Percentiles rank a stretch among this genome's conserved stretches.
phyloP scores from a whole-genome alignment of 108 stramenopile genomes.

The Cyclotella kingstonii region DNA sequence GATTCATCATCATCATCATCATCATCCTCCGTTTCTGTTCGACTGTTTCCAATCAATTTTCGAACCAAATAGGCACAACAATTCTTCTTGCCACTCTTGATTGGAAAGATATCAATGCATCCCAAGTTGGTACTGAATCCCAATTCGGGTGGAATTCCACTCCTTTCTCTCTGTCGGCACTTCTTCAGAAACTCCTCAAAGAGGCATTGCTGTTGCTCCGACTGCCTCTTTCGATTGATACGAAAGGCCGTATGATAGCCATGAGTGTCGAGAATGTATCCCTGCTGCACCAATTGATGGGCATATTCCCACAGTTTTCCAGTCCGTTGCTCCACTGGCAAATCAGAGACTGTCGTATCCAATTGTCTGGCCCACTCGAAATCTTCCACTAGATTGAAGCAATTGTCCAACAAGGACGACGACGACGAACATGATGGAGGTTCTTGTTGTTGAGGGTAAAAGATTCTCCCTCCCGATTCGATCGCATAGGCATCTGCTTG shows the following conservation, averaged over 20 bases:
- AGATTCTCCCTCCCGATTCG: conserved; percentile 81
- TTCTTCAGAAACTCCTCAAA: conserved; percentile 24
- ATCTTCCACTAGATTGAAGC: conserved; percentile 71
- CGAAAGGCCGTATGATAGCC: conserved; percentile 79
- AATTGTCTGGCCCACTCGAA: conserved; percentile 49
- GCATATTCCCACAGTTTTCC: conserved; percentile 70
- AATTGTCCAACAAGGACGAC: no score
- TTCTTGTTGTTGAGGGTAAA: no score
- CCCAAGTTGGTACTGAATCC: conserved; percentile 63
- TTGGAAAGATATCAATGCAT: conserved; percentile 77
- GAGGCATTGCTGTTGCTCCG: conserved; percentile 12
- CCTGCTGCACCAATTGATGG: conserved; percentile 21
- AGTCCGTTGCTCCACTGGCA: conserved; percentile 36
- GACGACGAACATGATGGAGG: no score
- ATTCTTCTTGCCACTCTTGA: conserved; percentile 68
- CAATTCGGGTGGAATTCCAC: conserved; percentile 31
- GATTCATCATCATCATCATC: not conserved
- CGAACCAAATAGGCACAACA: conserved; percentile 61
- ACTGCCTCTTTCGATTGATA: conserved; percentile 68
- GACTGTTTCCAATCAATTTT: conserved; percentile 27
- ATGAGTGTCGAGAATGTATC: conserved; percentile 55
- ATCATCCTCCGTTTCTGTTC: conserved; percentile 1
- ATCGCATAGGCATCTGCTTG: conserved; percentile 72
- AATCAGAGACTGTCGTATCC: no score
- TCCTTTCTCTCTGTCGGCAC: conserved; percentile 17